Evolutionary conservation across 495 filamentous ascomycete species (phyloP), one percentile per base, ranked within the genome.

Genomic region (Pseudevernia furfuracea): DNA sequence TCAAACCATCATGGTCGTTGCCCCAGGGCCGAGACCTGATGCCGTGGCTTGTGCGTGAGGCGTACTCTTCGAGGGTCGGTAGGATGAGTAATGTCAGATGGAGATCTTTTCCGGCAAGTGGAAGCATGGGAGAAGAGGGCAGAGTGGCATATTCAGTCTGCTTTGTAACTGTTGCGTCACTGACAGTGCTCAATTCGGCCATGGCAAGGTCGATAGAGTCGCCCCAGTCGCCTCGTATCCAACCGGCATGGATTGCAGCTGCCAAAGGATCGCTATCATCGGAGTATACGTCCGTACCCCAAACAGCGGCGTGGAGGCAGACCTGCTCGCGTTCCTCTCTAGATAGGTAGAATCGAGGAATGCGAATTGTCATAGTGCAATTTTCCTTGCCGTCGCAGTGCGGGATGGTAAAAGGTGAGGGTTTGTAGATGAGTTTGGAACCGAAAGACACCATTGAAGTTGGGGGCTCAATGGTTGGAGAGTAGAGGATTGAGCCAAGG

Each of bases 211-310:
- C 84, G 4, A 93, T 85, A 48, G 90, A 88, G 1, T 89, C 84
- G 23, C 84, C 82, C 87, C 91, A 96, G 65, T 89, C 90, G 34
- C 93, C 94, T 14, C 89, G 85, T 63, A 98, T 88, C 83, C 88
- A 97, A 12, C 95, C 95, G 19, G 87, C 84, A 74, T 98, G 94
- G 63, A 97, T 94, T 62, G 93, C 91, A 5, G 92, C 92, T 0
- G 92, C 95, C 58, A 98, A 81, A 8, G 91, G 84, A 71, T 98
- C 95, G 0, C 91, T 96, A 76, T 98, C 95, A 68, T 97, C 95
- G 0, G 92, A 96, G 73, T 98, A 97, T 9, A 97, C 80, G 25
- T 92, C 90, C 0, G 91, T 92, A 14, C 94, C 94, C 92, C 92
- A 98, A 4, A 98, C 74, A 3, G 89, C 87, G 52, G 88, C 83